Evolutionary conservation across 345 rosid species (phyloP), one percentile per base, ranked within the genome.

Genomic region (Euphorbia pulcherrima): DNA sequence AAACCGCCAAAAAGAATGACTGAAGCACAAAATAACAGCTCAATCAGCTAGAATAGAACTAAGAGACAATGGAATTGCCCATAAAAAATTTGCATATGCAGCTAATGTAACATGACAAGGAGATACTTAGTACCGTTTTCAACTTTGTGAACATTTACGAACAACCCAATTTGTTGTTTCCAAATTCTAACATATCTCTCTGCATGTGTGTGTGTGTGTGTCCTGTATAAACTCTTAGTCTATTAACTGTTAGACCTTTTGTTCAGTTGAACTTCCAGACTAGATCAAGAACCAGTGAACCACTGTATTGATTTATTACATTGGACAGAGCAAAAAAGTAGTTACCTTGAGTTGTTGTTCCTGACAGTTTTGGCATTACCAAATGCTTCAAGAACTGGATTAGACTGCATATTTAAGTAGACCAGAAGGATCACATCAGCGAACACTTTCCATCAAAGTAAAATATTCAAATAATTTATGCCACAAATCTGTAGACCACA

Each of bases 311-410:
- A n/a, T n/a, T 39, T 26, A 20, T 17, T 48, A 40, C 48, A 47
- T 37, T 59, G 24, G 52, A 57, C 57, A 57, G 50, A 65, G 40
- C 1, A 28, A 65, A 62, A 21, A 37, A 5, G 47, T 12, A 62
- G 61, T 39, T 23, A 91, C 99, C 99, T 94, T 68, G 99, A 94
- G 82, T 94, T 94, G 83, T 94, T 94, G 74, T 94, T 94, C 83
- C 99, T 86, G 37, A 94, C 95, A 73, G 99, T 94, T 77, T 94
- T 94, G 20, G 99, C 99, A 75, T 95, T 95, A 30, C 99, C 99
- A 85, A 95, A 95, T 72, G 99, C 97, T 92, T 95, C 99, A 78
- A 95, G 99, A 79, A 95, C 99, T 41, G 99, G 99, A 84, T 95
- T 95, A 63, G 99, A 95, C 99, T 95, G 89, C 75, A 68, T 60